Conservation (phyloP, 1,284 basidiomycete species). For the Cutaneotrichosporon curvatum region DNA sequence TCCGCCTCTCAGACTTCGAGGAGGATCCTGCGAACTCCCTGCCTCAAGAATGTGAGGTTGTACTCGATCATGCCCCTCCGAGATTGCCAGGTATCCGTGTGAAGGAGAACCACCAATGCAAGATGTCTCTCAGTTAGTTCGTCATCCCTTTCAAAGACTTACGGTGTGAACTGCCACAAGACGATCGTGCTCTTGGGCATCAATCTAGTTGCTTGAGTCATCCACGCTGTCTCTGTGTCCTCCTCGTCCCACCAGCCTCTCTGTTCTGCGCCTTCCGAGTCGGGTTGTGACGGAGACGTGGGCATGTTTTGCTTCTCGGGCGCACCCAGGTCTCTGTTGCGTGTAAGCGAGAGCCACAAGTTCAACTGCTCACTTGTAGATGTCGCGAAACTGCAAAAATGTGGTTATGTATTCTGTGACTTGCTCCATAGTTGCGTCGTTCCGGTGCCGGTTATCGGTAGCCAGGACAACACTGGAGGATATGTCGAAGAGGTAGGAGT, state of each 20-base stretch:
- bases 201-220: slow-evolving; percentile 36
- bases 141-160: slow-evolving; percentile 27
- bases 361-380: slow-evolving; percentile 52
- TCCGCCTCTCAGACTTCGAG: slow-evolving; percentile 27
- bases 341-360: not conserved
- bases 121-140: slow-evolving; percentile 47
- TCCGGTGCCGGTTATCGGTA: slow-evolving; percentile 57
- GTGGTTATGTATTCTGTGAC: slow-evolving; percentile 85
- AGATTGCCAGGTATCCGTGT: slow-evolving; percentile 68
- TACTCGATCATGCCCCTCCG: slow-evolving; percentile 80
- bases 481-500: slow-evolving; percentile 87
- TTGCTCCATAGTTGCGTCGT: slow-evolving; percentile 77
- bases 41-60: slow-evolving; percentile 77
- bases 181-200: slow-evolving; percentile 65
- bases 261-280: not conserved
- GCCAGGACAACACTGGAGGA: slow-evolving; percentile 80
- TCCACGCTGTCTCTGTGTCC: slow-evolving; percentile 42
- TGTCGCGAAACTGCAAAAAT: slow-evolving; percentile 71
- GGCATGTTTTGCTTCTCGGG: not conserved
- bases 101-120: slow-evolving; percentile 72
- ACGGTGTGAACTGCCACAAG: slow-evolving; percentile 76
- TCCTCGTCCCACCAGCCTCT: slow-evolving; percentile 42
- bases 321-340: not conserved
- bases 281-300: not conserved
- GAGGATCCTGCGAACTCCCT: slow-evolving; percentile 48